Evolutionary conservation across 2,329 filamentous ascomycete species (phyloP).

Genomic region (Alternaria metachromatica): DNA sequence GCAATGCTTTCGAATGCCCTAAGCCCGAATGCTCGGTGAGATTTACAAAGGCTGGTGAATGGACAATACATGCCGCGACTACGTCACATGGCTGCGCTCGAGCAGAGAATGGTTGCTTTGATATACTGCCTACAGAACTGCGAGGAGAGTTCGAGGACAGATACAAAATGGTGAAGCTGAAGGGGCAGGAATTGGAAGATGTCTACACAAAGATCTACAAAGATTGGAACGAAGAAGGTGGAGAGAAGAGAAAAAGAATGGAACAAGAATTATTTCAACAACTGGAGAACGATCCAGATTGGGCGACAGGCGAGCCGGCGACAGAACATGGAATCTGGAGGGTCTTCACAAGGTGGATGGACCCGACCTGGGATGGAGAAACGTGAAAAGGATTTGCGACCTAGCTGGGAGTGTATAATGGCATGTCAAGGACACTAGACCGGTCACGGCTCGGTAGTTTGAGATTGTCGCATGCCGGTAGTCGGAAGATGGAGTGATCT

Average conservation of each 20-base stretch:
- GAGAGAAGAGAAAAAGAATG: not conserved
- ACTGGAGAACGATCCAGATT: not conserved
- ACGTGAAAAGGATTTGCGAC: not conserved
- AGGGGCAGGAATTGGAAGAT: not conserved
- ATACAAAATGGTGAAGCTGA: not conserved
- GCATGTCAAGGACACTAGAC: not conserved
- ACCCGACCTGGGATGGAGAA: not conserved
- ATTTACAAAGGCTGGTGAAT: constrained; percentile 21
- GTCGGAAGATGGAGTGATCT: not conserved
- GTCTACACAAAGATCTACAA: not conserved
- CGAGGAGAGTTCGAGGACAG: not conserved
- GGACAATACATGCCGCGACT: constrained; percentile 22
- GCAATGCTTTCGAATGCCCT: constrained; percentile 16
- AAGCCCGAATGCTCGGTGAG: constrained; percentile 8
- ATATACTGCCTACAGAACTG: not conserved
- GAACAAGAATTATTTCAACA: constrained; percentile 1
- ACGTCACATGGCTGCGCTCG: not conserved
- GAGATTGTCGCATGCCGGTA: not conserved
- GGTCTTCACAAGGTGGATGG: not conserved
- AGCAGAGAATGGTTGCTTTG: not conserved
- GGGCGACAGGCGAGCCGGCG: not conserved
- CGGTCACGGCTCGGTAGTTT: not conserved
- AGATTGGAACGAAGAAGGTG: not conserved
- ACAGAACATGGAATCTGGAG: not conserved
- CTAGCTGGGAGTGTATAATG: not conserved